phyloP scores from a whole-genome alignment of 2,329 filamentous ascomycete genomes.

The Ophiostoma pallidulum region DNA sequence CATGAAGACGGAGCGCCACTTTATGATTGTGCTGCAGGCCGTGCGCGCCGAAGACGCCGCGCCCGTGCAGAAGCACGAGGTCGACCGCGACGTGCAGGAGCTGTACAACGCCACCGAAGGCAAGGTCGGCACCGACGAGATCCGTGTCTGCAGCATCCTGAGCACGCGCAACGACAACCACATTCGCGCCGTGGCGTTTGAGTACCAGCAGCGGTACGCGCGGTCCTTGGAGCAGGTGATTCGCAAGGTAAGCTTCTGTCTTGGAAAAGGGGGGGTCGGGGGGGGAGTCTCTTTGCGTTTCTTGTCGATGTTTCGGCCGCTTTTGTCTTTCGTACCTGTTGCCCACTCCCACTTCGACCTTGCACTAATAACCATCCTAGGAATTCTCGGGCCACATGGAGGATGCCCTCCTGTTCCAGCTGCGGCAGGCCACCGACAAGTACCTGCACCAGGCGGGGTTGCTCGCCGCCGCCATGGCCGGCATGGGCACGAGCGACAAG shows the following conservation, averaged over 20 bases:
- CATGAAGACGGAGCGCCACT: conserved; percentile 77
- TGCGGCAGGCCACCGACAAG: conserved; percentile 68
- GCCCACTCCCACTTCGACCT: no score
- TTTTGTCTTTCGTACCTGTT: conserved; percentile 8
- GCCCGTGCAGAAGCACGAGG: conserved; percentile 61
- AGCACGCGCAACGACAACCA: conserved; percentile 69
- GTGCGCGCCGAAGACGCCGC: conserved; percentile 67
- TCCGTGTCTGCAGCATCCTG: conserved; percentile 70
- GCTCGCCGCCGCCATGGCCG: conserved; percentile 82
- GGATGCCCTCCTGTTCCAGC: conserved; percentile 68
- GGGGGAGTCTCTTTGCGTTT: conserved; percentile 15
- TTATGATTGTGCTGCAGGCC: conserved; percentile 69
- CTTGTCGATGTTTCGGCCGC: not conserved
- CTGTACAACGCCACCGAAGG: conserved; percentile 71
- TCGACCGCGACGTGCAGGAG: conserved; percentile 66
- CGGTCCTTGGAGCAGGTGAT: conserved; percentile 63
- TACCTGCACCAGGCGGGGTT: conserved; percentile 73
- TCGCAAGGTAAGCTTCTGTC: conserved; percentile 56
- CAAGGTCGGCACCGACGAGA: conserved; percentile 61
- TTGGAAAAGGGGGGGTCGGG: no score
- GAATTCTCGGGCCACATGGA: conserved; percentile 93
- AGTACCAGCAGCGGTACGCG: conserved; percentile 64
- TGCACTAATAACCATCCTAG: conserved; percentile 25
- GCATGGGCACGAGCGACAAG: conserved; percentile 76
- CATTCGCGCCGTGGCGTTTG: conserved; percentile 67